A percentile compares a stretch with the other conserved stretches of the same genome.
These are phyloP conservation scores for Sugiyamaella lignohabitans DNA, from an alignment of 805 yeast species.

Conservation along the genomic window DNA sequence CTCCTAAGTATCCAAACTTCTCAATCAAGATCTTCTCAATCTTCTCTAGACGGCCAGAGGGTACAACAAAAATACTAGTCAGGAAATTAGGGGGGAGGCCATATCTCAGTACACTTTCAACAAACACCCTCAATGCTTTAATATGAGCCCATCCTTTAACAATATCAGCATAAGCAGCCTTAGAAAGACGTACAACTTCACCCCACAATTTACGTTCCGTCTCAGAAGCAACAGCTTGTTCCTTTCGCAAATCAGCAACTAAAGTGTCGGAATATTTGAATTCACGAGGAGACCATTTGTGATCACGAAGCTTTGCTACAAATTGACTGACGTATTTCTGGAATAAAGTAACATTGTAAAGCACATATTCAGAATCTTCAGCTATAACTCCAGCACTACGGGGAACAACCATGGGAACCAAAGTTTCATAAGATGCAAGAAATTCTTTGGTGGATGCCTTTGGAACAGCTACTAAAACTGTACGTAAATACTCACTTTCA, in stretches of 20 bases:
- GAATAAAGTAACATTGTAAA: conserved; percentile 78
- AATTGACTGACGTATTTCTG: conserved; percentile 72
- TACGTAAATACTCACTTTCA: conserved; percentile 77
- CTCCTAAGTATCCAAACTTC: conserved; percentile 85
- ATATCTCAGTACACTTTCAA: conserved; percentile 89
- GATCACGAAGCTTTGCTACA: conserved; percentile 65
- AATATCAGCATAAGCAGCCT: conserved; percentile 85
- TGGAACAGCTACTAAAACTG: conserved; percentile 87
- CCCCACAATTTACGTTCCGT: conserved; percentile 62
- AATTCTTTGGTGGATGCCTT: conserved; percentile 54
- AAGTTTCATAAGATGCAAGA: conserved; percentile 63
- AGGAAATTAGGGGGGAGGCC: conserved; percentile 93
- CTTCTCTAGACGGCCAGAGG: conserved; percentile 43
- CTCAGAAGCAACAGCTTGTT: conserved; percentile 67
- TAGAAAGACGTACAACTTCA: conserved; percentile 75
- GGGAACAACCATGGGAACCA: conserved; percentile 81
- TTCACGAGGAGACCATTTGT: conserved; percentile 88
- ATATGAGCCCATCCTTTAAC: conserved; percentile 85
- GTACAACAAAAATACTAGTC: conserved; percentile 38
- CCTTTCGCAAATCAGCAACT: conserved; percentile 66
- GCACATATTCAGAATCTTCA: conserved; percentile 63
- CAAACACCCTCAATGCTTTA: conserved; percentile 78
- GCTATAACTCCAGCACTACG: conserved; percentile 70
- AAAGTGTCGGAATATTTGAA: conserved; percentile 76
- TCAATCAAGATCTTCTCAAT: conserved; percentile 64